Conservation (phyloP, 2,329 filamentous ascomycete species). For the Pseudocercospora fuligena region DNA sequence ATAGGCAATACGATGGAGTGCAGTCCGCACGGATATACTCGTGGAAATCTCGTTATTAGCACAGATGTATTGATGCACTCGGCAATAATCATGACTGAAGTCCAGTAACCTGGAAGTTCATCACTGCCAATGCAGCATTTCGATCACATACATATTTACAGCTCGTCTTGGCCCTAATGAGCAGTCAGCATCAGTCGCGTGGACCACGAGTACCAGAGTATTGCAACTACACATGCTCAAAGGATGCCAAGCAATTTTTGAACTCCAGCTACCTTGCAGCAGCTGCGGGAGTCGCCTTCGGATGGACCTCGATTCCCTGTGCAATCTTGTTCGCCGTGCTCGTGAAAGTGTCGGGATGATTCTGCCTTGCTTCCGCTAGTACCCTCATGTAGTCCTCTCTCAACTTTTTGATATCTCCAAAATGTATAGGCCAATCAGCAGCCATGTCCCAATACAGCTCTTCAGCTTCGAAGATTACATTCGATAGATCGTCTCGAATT, state of each 20-base stretch:
- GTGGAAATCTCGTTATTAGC: too few relatives aligned
- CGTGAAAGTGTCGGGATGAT: constrained; percentile 45
- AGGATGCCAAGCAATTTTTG: too few relatives aligned
- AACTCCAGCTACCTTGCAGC: too few relatives aligned
- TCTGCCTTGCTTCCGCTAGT: constrained; percentile 39
- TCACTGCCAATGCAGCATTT: too few relatives aligned
- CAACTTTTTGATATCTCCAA: constrained; percentile 41
- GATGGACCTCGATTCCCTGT: constrained; percentile 7
- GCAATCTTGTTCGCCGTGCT: constrained; percentile 22
- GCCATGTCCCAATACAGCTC: constrained; percentile 44
- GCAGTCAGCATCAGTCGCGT: too few relatives aligned
- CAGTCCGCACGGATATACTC: too few relatives aligned
- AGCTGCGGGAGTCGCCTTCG: not conserved
- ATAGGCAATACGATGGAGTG: too few relatives aligned
- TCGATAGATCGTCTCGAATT: constrained; percentile 39
- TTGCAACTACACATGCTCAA: not conserved
- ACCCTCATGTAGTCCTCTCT: constrained; percentile 42
- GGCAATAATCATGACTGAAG: too few relatives aligned
- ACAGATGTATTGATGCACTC: too few relatives aligned
- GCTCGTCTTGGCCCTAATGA: too few relatives aligned
- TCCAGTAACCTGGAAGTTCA: too few relatives aligned
- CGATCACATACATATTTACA: too few relatives aligned
- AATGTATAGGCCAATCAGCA: constrained; percentile 37
- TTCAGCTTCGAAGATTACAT: constrained; percentile 42
- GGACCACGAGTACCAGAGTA: not conserved